Conservation (phyloP, 768 basidiomycete species). For the Cyathus striatus region DNA sequence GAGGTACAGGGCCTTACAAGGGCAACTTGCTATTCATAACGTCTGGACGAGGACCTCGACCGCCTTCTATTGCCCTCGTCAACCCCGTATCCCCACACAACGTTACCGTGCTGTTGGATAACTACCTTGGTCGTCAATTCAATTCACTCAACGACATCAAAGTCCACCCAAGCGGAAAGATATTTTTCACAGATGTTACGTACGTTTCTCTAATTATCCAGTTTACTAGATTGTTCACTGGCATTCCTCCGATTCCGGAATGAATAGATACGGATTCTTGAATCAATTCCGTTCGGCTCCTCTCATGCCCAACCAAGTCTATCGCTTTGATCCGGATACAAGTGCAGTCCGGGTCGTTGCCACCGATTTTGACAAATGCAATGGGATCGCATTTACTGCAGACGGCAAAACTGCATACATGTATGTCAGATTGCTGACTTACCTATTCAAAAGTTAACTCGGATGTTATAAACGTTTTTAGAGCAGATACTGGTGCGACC, state of each 20-base stretch:
- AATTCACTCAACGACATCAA: constrained; percentile 81
- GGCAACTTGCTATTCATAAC: constrained; percentile 56
- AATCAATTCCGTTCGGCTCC: constrained; percentile 64
- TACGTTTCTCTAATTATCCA: constrained; percentile 25
- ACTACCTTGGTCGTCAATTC: constrained; percentile 77
- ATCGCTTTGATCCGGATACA: constrained; percentile 66
- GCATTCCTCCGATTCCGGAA: not conserved
- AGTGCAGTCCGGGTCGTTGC: constrained; percentile 68
- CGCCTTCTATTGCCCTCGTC: constrained; percentile 60
- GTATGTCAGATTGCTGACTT: constrained; percentile 20
- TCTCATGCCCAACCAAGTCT: constrained; percentile 70
- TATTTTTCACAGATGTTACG: constrained; percentile 75
- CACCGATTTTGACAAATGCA: constrained; percentile 67
- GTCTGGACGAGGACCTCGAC: constrained; percentile 58
- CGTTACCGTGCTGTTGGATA: constrained; percentile 66
- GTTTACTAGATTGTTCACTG: not conserved
- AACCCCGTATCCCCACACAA: constrained; percentile 63
- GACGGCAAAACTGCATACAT: constrained; percentile 66
- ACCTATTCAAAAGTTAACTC: not conserved
- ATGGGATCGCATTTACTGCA: constrained; percentile 70
- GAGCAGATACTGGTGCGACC: constrained; percentile 46
- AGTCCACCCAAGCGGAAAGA: constrained; percentile 60
- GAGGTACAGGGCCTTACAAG: constrained; percentile 59
- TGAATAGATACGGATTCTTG: constrained; percentile 54
- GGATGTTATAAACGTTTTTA: constrained; percentile 12